A percentile compares a stretch with the other conserved stretches of the same genome.
phyloP scores from a whole-genome alignment of 2,329 filamentous ascomycete genomes.

The Plectosphaerella sp. region DNA sequence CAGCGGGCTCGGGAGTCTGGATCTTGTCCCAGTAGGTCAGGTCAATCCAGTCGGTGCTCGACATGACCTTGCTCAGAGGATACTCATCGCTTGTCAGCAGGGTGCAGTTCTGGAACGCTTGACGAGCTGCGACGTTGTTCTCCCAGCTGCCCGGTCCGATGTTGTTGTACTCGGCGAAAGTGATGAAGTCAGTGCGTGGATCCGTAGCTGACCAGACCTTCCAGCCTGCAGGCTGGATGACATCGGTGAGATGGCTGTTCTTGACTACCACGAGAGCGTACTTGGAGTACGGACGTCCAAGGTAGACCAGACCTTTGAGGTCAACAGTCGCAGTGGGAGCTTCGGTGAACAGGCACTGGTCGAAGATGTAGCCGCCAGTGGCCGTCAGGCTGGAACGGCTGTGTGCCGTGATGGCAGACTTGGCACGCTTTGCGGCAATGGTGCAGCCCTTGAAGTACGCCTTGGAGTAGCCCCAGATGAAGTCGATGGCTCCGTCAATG shows the following conservation, averaged over 20 bases:
- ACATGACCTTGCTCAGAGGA: conserved; percentile 15
- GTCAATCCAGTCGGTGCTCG: conserved; percentile 19
- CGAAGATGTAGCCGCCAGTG: conserved; percentile 37
- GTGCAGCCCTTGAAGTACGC: conserved; percentile 24
- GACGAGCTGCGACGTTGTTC: conserved; percentile 40
- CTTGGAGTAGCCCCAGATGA: conserved; percentile 31
- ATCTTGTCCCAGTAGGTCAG: conserved; percentile 18
- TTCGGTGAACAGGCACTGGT: conserved; percentile 43
- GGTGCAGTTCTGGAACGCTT: conserved; percentile 15
- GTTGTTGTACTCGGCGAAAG: conserved; percentile 50
- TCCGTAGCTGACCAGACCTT: conserved; percentile 31
- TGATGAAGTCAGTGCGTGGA: conserved; percentile 39
- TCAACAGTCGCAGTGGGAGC: conserved; percentile 31
- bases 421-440: conserved; percentile 18
- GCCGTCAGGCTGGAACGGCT: conserved; percentile 32
- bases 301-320: conserved; percentile 32
- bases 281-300: conserved; percentile 48
- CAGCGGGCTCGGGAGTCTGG: conserved; percentile 10
- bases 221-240: conserved; percentile 50
- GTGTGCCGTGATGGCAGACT: conserved; percentile 35
- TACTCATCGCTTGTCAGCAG: conserved; percentile 17
- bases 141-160: conserved; percentile 43
- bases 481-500: conserved; percentile 44
- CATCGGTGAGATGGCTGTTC: conserved; percentile 36
- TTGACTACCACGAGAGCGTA: conserved; percentile 50